Base-by-base conservation (phyloP, 257 asterid genomes). In the Nemophila menziesii region DNA sequence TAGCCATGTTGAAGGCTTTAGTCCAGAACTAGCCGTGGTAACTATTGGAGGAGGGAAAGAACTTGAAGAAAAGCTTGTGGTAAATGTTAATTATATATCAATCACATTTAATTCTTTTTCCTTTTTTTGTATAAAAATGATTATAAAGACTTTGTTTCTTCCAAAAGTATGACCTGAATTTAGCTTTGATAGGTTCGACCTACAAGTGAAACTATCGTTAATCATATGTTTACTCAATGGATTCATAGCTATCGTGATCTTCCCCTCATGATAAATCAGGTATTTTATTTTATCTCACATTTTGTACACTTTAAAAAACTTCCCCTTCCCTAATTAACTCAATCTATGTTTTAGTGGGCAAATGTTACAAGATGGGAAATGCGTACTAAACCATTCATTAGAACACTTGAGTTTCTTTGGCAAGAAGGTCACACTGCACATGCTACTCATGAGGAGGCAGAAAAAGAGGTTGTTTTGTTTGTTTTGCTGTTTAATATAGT, bases 351-450 rank as follows among this genome's bases (percentile, higher is more conserved):
- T 49, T 62, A 90, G 99, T 90, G 99, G 99, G 99, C 83, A 27
- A 90, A 90, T 59, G 96, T 90, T 22, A 90, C 96, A 8, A 79
- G 99, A 61, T 90, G 99, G 94, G 99, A 90, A 70, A 82, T 85
- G 96, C 96, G 94, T 42, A 90, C 99, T 44, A 85, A 90, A 62
- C 99, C 94, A 50, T 90, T 90, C 23, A 65, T 82, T 37, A 77
- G 99, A 61, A 90, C 99, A 19, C 93, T 90, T 53, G 93, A 90
- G 44, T 90, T 90, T 66, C 90, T 90, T 24, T 85, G 96, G 96
- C 99, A 85, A 71, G 99, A 85, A 69, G 99, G 99, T 38, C 96
- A 90, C 69, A 90, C 99, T 56, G 99, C 96, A 64, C 99, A 85
- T 68, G 85, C 94, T 46, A 79, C 82, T 43, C 66, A 67, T 8